A percentile compares a stretch with the other conserved stretches of the same genome.
Evolutionary conservation across 1,284 basidiomycete genomes (phyloP).

Genomic region (Chiua sp.): DNA sequence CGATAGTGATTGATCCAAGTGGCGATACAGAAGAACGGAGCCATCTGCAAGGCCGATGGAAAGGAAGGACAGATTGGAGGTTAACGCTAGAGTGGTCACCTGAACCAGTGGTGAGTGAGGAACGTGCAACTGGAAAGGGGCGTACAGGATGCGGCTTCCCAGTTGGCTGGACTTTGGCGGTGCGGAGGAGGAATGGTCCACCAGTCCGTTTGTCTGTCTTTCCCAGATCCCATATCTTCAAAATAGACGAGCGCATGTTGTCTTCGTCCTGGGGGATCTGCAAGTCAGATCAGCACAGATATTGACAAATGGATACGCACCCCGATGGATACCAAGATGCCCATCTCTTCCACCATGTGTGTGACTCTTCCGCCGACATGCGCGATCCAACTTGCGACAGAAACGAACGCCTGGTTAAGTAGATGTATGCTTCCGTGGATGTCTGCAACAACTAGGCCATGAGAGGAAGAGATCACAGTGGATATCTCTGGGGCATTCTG

Average conservation of each 20-base stretch:
- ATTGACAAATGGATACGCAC: constrained; percentile 50
- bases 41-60: constrained; percentile 94
- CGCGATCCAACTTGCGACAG: constrained; percentile 75
- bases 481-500: constrained; percentile 78
- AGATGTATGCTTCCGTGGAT: constrained; percentile 82
- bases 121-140: not conserved
- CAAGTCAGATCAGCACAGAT: constrained; percentile 13
- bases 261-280: constrained; percentile 72
- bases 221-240: constrained; percentile 91
- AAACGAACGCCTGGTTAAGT: constrained; percentile 78
- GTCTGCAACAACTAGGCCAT: constrained; percentile 77
- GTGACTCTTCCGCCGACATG: constrained; percentile 80
- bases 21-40: constrained; percentile 90
- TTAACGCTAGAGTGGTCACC: constrained; percentile 85
- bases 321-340: constrained; percentile 84
- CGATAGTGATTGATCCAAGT: constrained; percentile 87
- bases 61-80: constrained; percentile 83
- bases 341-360: constrained; percentile 66
- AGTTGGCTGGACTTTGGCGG: constrained; percentile 77
- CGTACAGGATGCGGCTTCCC: constrained; percentile 84
- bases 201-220: constrained; percentile 76
- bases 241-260: constrained; percentile 68
- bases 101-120: constrained; percentile 35
- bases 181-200: constrained; percentile 74
- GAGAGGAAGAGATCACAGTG: constrained; percentile 61